Evolutionary conservation across 2,329 filamentous ascomycete species (phyloP).

Genomic region (Venturia nashicola): DNA sequence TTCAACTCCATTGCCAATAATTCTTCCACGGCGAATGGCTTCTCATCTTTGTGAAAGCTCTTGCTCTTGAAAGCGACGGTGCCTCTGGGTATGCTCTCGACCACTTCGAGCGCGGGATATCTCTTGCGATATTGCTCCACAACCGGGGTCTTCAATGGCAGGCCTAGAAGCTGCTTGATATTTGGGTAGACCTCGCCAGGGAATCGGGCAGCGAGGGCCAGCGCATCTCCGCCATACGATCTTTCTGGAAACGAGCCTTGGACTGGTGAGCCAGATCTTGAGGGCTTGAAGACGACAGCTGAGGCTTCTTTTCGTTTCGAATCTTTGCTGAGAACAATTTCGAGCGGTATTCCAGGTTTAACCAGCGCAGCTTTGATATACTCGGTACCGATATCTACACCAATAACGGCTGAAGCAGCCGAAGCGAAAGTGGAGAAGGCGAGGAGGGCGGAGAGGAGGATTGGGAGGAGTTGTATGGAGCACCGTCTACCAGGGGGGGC

Average conservation of each 20-base stretch:
- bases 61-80: constrained; percentile 76
- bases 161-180: constrained; percentile 78
- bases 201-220: constrained; percentile 76
- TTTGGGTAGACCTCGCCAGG: constrained; percentile 92
- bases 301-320: constrained; percentile 91
- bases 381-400: constrained; percentile 88
- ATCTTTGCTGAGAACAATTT: constrained; percentile 96
- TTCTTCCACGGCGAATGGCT: constrained; percentile 69
- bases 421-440: constrained; percentile 45
- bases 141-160: constrained; percentile 31
- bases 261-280: constrained; percentile 48
- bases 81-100: constrained; percentile 40
- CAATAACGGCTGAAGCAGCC: constrained; percentile 66
- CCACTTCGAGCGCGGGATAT: constrained; percentile 67
- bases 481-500: constrained; percentile 34
- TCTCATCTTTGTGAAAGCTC: constrained; percentile 54
- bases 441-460: constrained; percentile 40
- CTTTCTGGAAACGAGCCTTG: constrained; percentile 63
- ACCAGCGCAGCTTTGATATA: constrained; percentile 95
- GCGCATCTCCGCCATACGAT: constrained; percentile 81
- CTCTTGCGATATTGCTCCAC: constrained; percentile 52
- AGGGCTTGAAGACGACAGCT: constrained; percentile 85
- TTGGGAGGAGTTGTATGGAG: constrained; percentile 24
- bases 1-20: constrained; percentile 92
- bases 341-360: constrained; percentile 91